Evolutionary conservation across 2,329 filamentous ascomycete genomes (phyloP).

Genomic region (Fusarium sp.): DNA sequence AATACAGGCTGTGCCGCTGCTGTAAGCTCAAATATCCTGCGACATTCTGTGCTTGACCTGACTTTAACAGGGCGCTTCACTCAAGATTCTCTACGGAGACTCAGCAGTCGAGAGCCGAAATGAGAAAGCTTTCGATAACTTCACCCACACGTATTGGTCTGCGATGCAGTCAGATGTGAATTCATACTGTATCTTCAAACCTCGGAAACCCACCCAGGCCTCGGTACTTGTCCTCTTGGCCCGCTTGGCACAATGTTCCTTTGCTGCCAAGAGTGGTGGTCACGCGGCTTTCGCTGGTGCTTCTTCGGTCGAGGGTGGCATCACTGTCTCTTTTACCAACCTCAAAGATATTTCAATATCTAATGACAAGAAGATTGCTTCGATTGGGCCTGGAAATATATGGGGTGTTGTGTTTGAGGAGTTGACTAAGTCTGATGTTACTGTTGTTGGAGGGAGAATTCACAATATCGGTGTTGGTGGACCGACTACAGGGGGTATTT

Average conservation of each 20-base stretch:
- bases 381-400: slow-evolving; percentile 54
- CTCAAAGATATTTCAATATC: slow-evolving; percentile 52
- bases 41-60: background rate
- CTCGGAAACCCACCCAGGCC: slow-evolving; percentile 2
- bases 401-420: slow-evolving; percentile 57
- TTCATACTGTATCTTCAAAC: slow-evolving; percentile 32
- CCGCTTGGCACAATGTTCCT: slow-evolving; percentile 27
- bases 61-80: slow-evolving; percentile 17
- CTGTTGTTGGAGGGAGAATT: slow-evolving; percentile 56
- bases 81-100: slow-evolving; percentile 33
- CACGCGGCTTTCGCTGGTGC: slow-evolving; percentile 58
- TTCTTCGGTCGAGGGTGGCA: slow-evolving; percentile 53
- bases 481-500: slow-evolving; percentile 52
- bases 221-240: slow-evolving; percentile 21
- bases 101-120: slow-evolving; percentile 9
- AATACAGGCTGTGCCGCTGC: slow-evolving; percentile 8
- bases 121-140: slow-evolving; percentile 8
- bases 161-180: slow-evolving; percentile 19
- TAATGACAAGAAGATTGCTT: slow-evolving; percentile 48
- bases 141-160: slow-evolving; percentile 26
- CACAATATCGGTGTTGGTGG: slow-evolving; percentile 58
- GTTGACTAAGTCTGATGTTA: slow-evolving; percentile 51
- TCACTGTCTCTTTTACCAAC: slow-evolving; percentile 54
- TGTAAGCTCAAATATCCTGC: background rate
- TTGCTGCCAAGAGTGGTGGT: slow-evolving; percentile 60